Base-by-base conservation (phyloP, 179 eudicot genomes). In the Spinacia oleracea region DNA sequence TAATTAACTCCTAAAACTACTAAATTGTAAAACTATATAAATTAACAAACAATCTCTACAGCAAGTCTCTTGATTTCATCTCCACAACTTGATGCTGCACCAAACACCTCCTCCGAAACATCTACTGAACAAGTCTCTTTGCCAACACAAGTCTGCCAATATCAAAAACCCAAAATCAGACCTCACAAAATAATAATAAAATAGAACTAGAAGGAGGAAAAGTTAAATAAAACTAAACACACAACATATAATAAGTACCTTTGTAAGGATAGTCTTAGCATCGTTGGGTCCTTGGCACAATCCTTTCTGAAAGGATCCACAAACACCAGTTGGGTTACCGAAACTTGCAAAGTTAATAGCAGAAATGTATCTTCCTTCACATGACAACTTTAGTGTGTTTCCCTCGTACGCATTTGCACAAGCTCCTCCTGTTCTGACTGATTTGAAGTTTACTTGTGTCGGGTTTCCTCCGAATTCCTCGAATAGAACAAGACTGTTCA, bases 381-480 rank as follows among this genome's bases (percentile, higher is more conserved):
- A 85, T 12, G 84, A 74, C 59, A 85, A 68, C 40, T 78, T 81
- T 6, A 86, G 11, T 14, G 58, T 59, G 8, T 34, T 81, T 9
- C 86, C 84, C 59, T 83, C 86, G 38, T 76, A 74, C 1, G 79
- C 81, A 78, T 79, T 76, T 6, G 76, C 86, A 45, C 88, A 83
- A 14, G 76, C 86, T 4, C 65, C 62, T 27, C 80, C 86, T 0
- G 67, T 56, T 0, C 46, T 25, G 3, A 81, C 64, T 0, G 86
- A 83, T 59, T 77, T 74, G 56, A 83, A 86, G 74, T 81, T 83
- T 1, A 86, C 88, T 15, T 66, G 73, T 11, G 80, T 70, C 2
- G 88, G 86, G 58, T 64, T 79, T 9, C 86, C 86, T 0, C 86
- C 86, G 8, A 83, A 77, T 59, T 83, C 86, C 71, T 83, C 83